phyloP scores from a whole-genome alignment of 768 basidiomycete species.

The Auricularia sp. region DNA sequence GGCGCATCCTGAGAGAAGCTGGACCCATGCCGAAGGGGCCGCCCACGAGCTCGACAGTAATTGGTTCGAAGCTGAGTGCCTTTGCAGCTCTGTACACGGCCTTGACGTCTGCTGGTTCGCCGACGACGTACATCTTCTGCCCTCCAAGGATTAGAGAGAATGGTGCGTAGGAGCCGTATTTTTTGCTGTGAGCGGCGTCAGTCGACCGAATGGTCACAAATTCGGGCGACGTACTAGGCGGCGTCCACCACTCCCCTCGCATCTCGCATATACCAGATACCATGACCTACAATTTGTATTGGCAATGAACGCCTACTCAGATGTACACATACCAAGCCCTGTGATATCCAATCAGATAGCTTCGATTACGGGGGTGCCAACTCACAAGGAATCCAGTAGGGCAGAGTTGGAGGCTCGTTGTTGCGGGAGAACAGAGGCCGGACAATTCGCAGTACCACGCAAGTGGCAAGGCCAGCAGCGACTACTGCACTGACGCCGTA shows the following conservation, averaged over 20 bases:
- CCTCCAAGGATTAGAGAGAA: not conserved
- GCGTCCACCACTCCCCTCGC: not conserved
- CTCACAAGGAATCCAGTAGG: conserved; percentile 1
- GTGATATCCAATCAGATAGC: not conserved
- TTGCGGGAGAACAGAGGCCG: not conserved
- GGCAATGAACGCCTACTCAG: not conserved
- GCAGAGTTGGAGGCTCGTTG: not conserved
- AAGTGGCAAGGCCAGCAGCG: not conserved
- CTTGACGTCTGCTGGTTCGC: not conserved
- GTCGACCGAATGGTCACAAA: not conserved
- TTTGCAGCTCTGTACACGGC: not conserved
- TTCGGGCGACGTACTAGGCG: not conserved
- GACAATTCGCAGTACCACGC: not conserved
- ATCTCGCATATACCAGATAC: not conserved
- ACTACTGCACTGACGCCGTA: not conserved
- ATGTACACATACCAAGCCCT: not conserved
- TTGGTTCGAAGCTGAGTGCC: not conserved
- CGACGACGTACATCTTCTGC: not conserved
- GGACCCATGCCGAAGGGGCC: not conserved
- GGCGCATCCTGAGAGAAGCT: not conserved
- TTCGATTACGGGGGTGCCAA: not conserved
- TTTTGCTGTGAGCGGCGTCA: not conserved
- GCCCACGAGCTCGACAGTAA: not conserved
- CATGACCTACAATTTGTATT: not conserved
- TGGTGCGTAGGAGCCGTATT: not conserved